Conservation (phyloP, 2,329 filamentous ascomycete genomes). For the Sporothrix brasiliensis region DNA sequence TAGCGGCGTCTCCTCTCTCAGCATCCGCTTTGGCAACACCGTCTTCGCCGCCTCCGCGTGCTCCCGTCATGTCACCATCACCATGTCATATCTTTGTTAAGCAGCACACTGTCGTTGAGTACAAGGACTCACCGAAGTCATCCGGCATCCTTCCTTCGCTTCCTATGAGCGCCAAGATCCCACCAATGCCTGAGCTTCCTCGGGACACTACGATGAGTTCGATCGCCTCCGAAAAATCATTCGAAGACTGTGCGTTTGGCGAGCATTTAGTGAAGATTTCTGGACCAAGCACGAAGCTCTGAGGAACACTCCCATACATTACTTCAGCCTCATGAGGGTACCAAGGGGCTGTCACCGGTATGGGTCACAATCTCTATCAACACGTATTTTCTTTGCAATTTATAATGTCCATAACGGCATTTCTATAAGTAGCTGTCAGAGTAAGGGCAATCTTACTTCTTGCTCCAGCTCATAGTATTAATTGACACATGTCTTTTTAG, state of each 20-base stretch:
- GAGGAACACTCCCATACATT: background rate
- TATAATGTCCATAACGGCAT: background rate
- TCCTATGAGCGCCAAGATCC: background rate
- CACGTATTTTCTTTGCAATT: background rate
- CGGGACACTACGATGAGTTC: conserved; percentile 4
- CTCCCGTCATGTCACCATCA: background rate
- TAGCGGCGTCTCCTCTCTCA: background rate
- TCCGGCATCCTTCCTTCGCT: background rate
- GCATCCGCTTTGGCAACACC: background rate
- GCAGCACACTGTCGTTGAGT: conserved; percentile 30
- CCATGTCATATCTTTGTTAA: conserved; percentile 30
- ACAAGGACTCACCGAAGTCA: background rate
- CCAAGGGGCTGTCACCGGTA: background rate
- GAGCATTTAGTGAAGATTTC: conserved; percentile 26
- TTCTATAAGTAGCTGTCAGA: background rate
- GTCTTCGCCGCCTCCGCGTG: background rate
- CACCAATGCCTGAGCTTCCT: background rate
- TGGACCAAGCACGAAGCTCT: conserved; percentile 11
- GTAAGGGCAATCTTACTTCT: background rate
- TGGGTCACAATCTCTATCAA: background rate
- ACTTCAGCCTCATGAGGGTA: background rate
- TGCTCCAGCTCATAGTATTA: background rate
- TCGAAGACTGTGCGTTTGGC: conserved; percentile 12
- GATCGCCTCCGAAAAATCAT: background rate
- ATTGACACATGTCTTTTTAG: background rate